Percentiles rank a stretch among this genome's conserved stretches.
Conservation (phyloP, 1,139 yeast species). For the Blastobotrys malaysiensis region DNA sequence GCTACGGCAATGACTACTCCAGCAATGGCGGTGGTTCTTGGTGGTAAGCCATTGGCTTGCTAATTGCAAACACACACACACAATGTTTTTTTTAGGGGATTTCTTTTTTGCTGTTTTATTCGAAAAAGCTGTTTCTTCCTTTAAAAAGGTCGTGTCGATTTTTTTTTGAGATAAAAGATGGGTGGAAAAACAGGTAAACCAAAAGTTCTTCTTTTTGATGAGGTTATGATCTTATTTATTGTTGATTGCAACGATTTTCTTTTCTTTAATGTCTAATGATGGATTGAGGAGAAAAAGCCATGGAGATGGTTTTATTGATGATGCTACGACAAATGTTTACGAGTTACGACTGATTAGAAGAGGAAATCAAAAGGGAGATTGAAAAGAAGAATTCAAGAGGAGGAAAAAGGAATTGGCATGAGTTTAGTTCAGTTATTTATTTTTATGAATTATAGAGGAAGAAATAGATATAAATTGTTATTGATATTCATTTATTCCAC, state of each 20-base stretch:
- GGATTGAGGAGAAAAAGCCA: neutral
- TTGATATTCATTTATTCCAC: neutral
- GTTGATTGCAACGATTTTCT: constrained; percentile 15
- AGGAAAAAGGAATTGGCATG: neutral
- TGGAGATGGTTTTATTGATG: neutral
- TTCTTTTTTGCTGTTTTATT: constrained; percentile 18
- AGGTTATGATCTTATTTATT: neutral
- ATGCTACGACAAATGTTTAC: neutral
- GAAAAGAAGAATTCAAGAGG: neutral
- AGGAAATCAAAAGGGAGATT: neutral
- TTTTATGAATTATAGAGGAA: neutral
- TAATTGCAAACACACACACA: no score
- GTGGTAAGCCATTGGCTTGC: constrained; percentile 13
- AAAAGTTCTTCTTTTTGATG: constrained; percentile 1
- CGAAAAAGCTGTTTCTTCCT: constrained; percentile 6
- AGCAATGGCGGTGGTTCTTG: constrained; percentile 29
- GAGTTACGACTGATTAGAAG: neutral
- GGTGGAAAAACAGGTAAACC: neutral
- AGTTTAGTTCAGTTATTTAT: neutral
- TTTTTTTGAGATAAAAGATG: neutral
- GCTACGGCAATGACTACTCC: constrained; percentile 31
- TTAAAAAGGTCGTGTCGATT: constrained; percentile 2
- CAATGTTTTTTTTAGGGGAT: neutral
- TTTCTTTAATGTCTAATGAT: constrained; percentile 11
- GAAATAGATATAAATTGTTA: neutral